Evolutionary conservation across 441 rosid species (phyloP), one percentile per base, ranked within the genome.

Genomic region (Brassica balearica): DNA sequence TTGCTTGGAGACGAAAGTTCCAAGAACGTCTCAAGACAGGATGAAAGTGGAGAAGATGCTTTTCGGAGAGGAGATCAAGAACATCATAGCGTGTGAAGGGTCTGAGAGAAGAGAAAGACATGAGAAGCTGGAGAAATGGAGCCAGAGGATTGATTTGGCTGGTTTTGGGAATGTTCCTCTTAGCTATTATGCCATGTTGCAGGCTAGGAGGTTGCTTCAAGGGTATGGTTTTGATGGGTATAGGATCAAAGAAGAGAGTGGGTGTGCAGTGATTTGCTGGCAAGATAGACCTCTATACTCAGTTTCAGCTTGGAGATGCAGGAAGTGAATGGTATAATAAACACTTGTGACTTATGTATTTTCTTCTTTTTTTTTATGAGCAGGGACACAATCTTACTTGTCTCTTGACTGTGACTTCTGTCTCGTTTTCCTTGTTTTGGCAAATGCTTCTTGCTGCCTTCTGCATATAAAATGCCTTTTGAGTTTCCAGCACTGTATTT

Each of bases 41-140:
- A 92, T 89, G 51, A 93, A 87, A 83, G 82, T 95, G 23, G 98
- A 95, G 82, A 95, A 95, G 89, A 87, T 88, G 95, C 82, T 92
- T 17, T 95, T 93, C 0, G 98, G 99, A 9, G 92, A 93, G 85
- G 98, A 95, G 82, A 93, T 93, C 51, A 93, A 93, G 87, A 95
- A 90, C 79, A 91, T 95, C 61, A 88, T 95, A 73, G 92, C 99
- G 1, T 88, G 97, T 4, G 98, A 93, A 51, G 98, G 99, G 32
- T 48, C 32, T 0, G 94, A 95, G 77, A 88, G 99, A 73, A 94
- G 85, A 78, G 94, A 90, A 81, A 92, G 98, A 79, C 98, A 94
- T 7, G 98, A 94, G 84, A 93, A 89, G 83, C 88, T 95, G 0
- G 99, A 93, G 80, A 95, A 92, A 80, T 95, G 99, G 99, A 84